These are phyloP conservation scores for Chaetothyriales sp. DNA, from an alignment of 2,329 filamentous ascomycete genomes.

Conservation along the genomic window DNA sequence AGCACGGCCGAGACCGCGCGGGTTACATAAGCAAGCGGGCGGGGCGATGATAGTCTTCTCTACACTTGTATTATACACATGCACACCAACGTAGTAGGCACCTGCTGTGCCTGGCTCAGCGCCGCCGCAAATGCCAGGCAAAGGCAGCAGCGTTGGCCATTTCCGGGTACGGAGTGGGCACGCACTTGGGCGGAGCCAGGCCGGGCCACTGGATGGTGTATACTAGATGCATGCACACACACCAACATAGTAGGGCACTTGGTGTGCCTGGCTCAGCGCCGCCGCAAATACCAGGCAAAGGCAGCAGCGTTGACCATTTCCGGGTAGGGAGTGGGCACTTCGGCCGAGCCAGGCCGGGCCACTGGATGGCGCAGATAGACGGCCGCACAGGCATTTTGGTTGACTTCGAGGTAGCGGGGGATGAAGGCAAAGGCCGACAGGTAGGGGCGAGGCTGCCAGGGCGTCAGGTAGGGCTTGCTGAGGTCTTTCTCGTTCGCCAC, in stretches of 20 bases:
- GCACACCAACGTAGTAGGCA: no score
- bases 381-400: constrained; percentile 90
- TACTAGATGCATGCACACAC: no score
- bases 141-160: constrained; percentile 68
- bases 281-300: constrained; percentile 86
- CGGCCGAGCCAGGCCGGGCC: constrained; percentile 63
- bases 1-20: no score
- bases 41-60: no score
- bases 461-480: constrained; percentile 74
- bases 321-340: constrained; percentile 72
- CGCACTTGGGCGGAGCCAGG: constrained; percentile 68
- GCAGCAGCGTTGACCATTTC: constrained; percentile 61
- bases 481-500: constrained; percentile 55
- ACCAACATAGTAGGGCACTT: no score
- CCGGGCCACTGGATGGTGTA: constrained; percentile 83
- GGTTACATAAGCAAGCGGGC: no score
- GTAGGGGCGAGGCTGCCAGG: constrained; percentile 74
- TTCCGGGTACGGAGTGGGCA: constrained; percentile 64
- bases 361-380: constrained; percentile 93
- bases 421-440: constrained; percentile 93
- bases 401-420: constrained; percentile 89
- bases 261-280: constrained; percentile 46
- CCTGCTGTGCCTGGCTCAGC: constrained; percentile 22
- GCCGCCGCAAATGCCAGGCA: constrained; percentile 82
- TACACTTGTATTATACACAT: no score